phyloP scores from a whole-genome alignment of 768 basidiomycete species.

The Phlebiopsis flavidoalba region DNA sequence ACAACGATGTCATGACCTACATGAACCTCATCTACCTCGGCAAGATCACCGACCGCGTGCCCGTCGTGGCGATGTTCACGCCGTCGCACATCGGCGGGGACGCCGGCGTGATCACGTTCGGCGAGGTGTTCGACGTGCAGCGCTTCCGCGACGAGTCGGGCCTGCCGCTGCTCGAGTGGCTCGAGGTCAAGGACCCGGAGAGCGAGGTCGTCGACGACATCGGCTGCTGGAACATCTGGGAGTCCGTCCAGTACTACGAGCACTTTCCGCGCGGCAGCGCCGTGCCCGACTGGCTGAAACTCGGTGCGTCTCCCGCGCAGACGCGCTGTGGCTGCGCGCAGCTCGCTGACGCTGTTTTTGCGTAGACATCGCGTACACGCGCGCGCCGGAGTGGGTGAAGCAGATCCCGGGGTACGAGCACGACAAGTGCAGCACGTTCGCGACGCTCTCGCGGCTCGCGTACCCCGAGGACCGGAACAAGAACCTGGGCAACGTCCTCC shows the following conservation, averaged over 20 bases:
- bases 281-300: conserved; percentile 21
- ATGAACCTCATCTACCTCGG: conserved; percentile 39
- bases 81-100: conserved; percentile 34
- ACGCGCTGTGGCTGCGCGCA: not conserved
- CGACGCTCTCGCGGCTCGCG: conserved; percentile 27
- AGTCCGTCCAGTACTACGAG: conserved; percentile 26
- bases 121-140: conserved; percentile 39
- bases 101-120: conserved; percentile 28
- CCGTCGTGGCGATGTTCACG: conserved; percentile 35
- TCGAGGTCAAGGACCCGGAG: conserved; percentile 33
- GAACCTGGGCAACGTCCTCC: conserved; percentile 18
- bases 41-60: conserved; percentile 32
- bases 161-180: conserved; percentile 36
- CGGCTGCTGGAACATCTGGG: conserved; percentile 42
- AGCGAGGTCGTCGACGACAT: conserved; percentile 29
- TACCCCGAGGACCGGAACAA: conserved; percentile 27
- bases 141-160: conserved; percentile 31
- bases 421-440: conserved; percentile 28
- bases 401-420: conserved; percentile 26
- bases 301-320: conserved; percentile 21
- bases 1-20: conserved; percentile 72
- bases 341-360: not conserved
- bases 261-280: conserved; percentile 21
- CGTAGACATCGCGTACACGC: conserved; percentile 33
- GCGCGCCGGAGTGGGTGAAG: conserved; percentile 27